Base-by-base conservation (phyloP, 768 basidiomycete genomes). In the Cyclocybe aegerita region DNA sequence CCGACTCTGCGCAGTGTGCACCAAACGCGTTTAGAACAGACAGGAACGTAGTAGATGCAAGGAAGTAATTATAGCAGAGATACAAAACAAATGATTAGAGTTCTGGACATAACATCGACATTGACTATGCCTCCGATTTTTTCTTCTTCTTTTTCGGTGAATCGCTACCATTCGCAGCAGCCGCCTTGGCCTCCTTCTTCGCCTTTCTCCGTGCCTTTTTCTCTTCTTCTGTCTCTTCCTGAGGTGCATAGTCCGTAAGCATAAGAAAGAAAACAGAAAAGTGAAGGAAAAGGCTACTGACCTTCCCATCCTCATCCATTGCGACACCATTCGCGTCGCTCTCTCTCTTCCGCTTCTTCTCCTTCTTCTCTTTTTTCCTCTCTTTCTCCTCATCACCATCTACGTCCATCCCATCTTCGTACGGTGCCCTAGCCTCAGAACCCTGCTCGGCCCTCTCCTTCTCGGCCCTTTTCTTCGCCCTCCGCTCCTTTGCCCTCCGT, bases 191-290 rank as follows among this genome's bases (percentile, higher is more conserved):
- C 11, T 86, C 90, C 65, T 90, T 90, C 57, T 75, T 75, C 2
- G 86, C 88, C 72, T 85, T 85, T 69, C 85, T 91, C 63, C 75
- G 78, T 33, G 85, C 88, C 70, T 92, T 93, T 52, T 82, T 80
- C 67, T 93, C 89, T 54, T 86, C 88, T 68, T 90, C 87, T 29
- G 89, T 89, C 73, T 93, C 90, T 43, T 75, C 81, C 61, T 82
- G 43, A 37, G 49, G 30, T 12, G 49, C 43, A 48, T 35, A 55
- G 50, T n/a, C 16, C 16, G 50, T 15, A 17, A 39, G 30, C 50
- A 39, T 50, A 7, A 33, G 31, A 17, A 42, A 33, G n/a, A 46
- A 42, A 29, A 53, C 52, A 48, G 38, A 49, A 52, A 52, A 32
- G 59, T 53, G 65, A 34, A 37, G 2, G 35, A 32, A 7, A 36